Conservation (phyloP, 2,329 filamentous ascomycete species). For the Fusarium pseudocircinatum region DNA sequence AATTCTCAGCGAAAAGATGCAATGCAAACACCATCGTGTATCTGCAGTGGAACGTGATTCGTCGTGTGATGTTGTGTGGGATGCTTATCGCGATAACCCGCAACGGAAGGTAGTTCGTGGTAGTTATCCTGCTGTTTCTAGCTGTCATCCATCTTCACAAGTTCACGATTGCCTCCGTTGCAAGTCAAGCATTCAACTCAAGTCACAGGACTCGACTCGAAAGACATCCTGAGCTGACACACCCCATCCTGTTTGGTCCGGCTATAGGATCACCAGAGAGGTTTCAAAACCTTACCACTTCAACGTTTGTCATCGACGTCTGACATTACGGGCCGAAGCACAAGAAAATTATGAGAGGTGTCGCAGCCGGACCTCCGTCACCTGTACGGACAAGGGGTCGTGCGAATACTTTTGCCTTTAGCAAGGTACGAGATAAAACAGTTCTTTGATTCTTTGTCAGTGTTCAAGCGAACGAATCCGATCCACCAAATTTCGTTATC, state of each 20-base stretch:
- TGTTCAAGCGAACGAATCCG: slow-evolving; percentile 38
- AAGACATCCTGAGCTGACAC: background rate
- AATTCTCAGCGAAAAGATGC: background rate
- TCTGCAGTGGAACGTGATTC: background rate
- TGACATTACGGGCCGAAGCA: slow-evolving; percentile 8
- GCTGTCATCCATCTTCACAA: background rate
- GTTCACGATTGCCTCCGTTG: background rate
- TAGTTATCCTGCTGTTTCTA: background rate
- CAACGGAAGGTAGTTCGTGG: slow-evolving; percentile 7
- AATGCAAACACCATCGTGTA: background rate
- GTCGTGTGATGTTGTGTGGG: background rate
- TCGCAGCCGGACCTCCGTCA: slow-evolving; percentile 49
- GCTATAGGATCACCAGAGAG: background rate
- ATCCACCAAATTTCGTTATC: slow-evolving; percentile 25
- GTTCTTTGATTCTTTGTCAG: slow-evolving; percentile 16
- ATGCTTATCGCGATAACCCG: slow-evolving; percentile 37
- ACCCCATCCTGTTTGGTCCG: background rate
- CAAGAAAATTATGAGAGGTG: slow-evolving; percentile 44
- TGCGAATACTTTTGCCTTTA: slow-evolving; percentile 55
- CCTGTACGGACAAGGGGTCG: slow-evolving; percentile 45
- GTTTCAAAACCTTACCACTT: slow-evolving; percentile 10
- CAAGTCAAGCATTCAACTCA: background rate
- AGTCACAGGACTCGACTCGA: slow-evolving; percentile 1
- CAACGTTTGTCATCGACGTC: background rate
- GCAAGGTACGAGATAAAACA: slow-evolving; percentile 47